Conservation (phyloP, 495 filamentous ascomycete genomes). For the Beverwykella pulmonaria region DNA sequence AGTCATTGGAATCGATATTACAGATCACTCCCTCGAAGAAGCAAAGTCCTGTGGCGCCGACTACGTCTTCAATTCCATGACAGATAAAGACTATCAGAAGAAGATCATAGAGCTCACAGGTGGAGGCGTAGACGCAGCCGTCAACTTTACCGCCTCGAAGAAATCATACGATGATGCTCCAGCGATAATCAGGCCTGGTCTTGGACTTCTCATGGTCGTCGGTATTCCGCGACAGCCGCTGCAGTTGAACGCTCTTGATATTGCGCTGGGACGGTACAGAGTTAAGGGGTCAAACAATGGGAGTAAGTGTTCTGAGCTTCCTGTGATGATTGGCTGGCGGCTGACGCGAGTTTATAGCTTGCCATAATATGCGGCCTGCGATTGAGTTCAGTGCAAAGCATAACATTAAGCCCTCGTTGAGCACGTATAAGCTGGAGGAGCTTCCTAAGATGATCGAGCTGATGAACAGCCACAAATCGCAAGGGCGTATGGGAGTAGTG, state of each 20-base stretch:
- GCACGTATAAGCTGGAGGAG: conserved; percentile 37
- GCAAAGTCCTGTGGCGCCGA: conserved; percentile 41
- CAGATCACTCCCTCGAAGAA: conserved; percentile 32
- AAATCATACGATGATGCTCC: conserved; percentile 42
- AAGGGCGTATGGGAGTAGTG: conserved; percentile 37
- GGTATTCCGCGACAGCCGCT: conserved; percentile 40
- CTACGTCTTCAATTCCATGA: conserved; percentile 40
- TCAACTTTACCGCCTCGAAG: conserved; percentile 41
- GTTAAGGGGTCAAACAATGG: conserved; percentile 40
- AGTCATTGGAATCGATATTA: conserved; percentile 44
- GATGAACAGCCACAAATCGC: conserved; percentile 35
- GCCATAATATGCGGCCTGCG: conserved; percentile 36
- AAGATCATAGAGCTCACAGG: conserved; percentile 38
- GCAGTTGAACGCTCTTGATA: conserved; percentile 36
- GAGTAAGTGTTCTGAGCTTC: conserved; percentile 17
- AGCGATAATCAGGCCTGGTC: conserved; percentile 34
- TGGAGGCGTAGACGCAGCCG: conserved; percentile 40
- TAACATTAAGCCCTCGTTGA: conserved; percentile 39
- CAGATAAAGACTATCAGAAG: conserved; percentile 37
- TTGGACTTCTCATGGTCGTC: conserved; percentile 40
- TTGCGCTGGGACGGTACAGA: conserved; percentile 30
- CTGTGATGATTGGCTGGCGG: background rate
- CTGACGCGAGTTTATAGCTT: conserved; percentile 21
- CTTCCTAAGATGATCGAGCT: conserved; percentile 41
- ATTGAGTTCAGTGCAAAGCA: conserved; percentile 42